Conservation (phyloP, 805 yeast genomes). For the Hanseniaspora pseudoguilliermondii region DNA sequence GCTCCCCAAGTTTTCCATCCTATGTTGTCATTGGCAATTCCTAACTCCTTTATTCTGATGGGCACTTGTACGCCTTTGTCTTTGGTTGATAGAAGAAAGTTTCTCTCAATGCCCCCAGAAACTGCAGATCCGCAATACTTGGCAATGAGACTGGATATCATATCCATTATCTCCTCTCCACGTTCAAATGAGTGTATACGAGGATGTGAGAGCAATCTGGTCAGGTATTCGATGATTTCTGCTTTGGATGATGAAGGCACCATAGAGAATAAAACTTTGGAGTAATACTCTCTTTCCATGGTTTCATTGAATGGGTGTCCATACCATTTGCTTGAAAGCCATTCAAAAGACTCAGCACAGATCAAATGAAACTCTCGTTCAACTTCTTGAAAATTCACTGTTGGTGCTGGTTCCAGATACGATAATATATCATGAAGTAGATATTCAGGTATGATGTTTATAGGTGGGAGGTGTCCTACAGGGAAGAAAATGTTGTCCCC, state of each 20-base stretch:
- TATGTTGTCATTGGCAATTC: conserved; percentile 70
- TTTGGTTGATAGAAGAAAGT: conserved; percentile 16
- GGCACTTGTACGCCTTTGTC: neutral
- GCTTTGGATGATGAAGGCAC: neutral
- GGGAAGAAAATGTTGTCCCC: conserved; percentile 38
- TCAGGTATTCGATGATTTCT: neutral
- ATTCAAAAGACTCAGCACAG: conserved; percentile 27
- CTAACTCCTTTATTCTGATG: conserved; percentile 56
- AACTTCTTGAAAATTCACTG: conserved; percentile 32
- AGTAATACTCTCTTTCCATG: neutral
- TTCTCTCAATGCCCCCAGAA: neutral
- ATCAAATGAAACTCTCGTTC: conserved; percentile 7
- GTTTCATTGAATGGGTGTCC: conserved; percentile 17
- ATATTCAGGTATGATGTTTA: conserved; percentile 34
- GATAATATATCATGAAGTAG: conserved; percentile 36
- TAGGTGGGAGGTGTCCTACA: conserved; percentile 36
- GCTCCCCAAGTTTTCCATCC: conserved; percentile 98
- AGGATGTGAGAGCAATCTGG: neutral
- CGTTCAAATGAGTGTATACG: neutral
- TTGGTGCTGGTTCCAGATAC: conserved; percentile 37
- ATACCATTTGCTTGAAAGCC: conserved; percentile 34
- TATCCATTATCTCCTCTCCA: neutral
- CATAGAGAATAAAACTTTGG: neutral
- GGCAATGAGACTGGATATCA: neutral
- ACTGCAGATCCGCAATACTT: conserved; percentile 7